Evolutionary conservation across 129 eudicot genomes (phyloP), one percentile per base, ranked within the genome.

Genomic region (Centella asiatica): DNA sequence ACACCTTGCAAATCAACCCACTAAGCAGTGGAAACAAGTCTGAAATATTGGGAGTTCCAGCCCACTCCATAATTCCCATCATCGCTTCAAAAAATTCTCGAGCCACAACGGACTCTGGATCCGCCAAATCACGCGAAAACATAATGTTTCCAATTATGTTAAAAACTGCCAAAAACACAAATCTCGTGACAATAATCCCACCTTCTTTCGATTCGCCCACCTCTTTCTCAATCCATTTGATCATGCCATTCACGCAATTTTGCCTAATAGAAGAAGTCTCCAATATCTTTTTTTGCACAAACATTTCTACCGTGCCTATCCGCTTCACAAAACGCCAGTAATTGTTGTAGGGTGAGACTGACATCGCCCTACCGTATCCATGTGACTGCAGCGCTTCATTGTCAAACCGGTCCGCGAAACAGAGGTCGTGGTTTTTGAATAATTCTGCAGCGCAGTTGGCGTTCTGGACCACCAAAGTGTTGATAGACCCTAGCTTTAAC

Each of bases 351-450:
- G 25, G 29, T 0, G 54, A 20, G 5, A 27, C 24, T 2, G 50
- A 12, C 11, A 54, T 25, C 24, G 39, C 64, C 44, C 44, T 57
- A 25, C 56, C 17, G 40, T 22, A 57, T 14, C 42, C 56, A 5
- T 45, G 37, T 13, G 52, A 53, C 18, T 15, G 56, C n/a, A 76
- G 15, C 1, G 70, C 15, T 2, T 70, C 66, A 15, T 44, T 20
- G 0, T 52, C 59, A 2, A 0, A 20, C 3, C 77, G 60, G 31
- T 76, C 77, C 2, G 44, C 25, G 47, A 76, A 76, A 0, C 53
- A 11, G 17, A 44, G 46, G 19, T 76, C 81, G 9, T 66, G 59
- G 11, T 53, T 71, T 48, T 71, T 76, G 73, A 70, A 76, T 6
- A 76, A 51, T 27, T 72, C 60, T 3, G 59, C 39, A 0, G 77